These are phyloP conservation scores for Globisporangium perplexum DNA, from an alignment of 352 stramenopile genomes.

Conservation along the genomic window DNA sequence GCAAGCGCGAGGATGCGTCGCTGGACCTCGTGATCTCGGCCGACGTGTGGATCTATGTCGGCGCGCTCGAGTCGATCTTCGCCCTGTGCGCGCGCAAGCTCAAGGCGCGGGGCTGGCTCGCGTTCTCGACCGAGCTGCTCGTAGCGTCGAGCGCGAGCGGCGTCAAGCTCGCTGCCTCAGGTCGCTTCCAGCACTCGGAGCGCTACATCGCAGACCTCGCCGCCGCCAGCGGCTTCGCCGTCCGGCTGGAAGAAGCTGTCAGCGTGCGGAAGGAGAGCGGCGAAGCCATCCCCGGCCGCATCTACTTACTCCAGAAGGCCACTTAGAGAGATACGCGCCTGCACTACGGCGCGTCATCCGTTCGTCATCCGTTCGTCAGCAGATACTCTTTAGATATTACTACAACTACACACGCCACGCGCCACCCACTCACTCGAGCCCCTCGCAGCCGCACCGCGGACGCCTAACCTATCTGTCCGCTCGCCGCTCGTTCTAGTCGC, in stretches of 20 bases:
- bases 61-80: conserved; percentile 60
- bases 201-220: conserved; percentile 51
- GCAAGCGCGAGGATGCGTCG: conserved; percentile 25
- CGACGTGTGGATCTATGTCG: conserved; percentile 88
- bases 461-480: conserved; percentile 1
- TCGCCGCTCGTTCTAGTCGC: not conserved
- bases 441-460: no score
- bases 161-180: conserved; percentile 56
- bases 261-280: conserved; percentile 67
- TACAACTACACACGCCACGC: not conserved
- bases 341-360: no score
- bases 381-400: not conserved
- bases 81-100: conserved; percentile 39
- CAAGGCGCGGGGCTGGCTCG: conserved; percentile 32
- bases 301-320: conserved; percentile 44
- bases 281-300: conserved; percentile 55
- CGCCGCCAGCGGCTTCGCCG: conserved; percentile 26
- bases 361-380: not conserved
- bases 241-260: conserved; percentile 36
- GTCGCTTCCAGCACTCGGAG: conserved; percentile 75
- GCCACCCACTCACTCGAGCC: no score
- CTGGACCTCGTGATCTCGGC: conserved; percentile 68
- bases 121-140: conserved; percentile 70
- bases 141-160: not conserved
- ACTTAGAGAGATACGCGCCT: no score